phyloP scores from a whole-genome alignment of 768 basidiomycete genomes.

The Pilatotrama ljubarskyi region DNA sequence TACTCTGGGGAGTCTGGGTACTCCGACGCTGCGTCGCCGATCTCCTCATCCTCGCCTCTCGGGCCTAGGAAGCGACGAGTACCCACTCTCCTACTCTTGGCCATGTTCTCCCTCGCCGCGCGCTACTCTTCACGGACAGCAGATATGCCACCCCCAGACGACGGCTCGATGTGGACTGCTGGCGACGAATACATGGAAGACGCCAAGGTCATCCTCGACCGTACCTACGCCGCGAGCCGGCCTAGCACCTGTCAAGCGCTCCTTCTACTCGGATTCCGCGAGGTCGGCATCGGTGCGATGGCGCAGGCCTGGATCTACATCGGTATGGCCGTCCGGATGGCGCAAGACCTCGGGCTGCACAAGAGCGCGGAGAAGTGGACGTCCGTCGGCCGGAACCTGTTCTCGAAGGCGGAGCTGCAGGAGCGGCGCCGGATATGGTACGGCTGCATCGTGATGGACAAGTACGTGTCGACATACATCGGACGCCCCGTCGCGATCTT shows the following conservation, averaged over 20 bases:
- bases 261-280: conserved; percentile 79
- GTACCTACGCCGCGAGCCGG: conserved; percentile 67
- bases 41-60: conserved; percentile 36
- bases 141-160: conserved; percentile 38
- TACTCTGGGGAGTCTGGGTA: conserved; percentile 31
- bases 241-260: conserved; percentile 78
- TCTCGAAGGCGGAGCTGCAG: conserved; percentile 61
- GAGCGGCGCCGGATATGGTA: conserved; percentile 78
- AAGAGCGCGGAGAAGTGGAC: conserved; percentile 78
- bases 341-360: conserved; percentile 85
- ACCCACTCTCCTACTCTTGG: conserved; percentile 68
- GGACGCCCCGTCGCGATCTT: conserved; percentile 75
- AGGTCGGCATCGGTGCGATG: conserved; percentile 89
- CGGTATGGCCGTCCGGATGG: conserved; percentile 92
- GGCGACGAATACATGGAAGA: conserved; percentile 70
- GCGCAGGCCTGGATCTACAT: conserved; percentile 83
- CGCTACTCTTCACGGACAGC: conserved; percentile 52
- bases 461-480: conserved; percentile 78
- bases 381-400: conserved; percentile 53
- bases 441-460: conserved; percentile 76
- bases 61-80: conserved; percentile 47
- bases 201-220: conserved; percentile 68
- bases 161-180: conserved; percentile 75
- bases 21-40: conserved; percentile 25
- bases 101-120: conserved; percentile 84